Percentiles rank a stretch among this genome's conserved stretches.
These are phyloP conservation scores for Fusarium redolens DNA, from an alignment of 2,329 filamentous ascomycete genomes.

Conservation along the genomic window DNA sequence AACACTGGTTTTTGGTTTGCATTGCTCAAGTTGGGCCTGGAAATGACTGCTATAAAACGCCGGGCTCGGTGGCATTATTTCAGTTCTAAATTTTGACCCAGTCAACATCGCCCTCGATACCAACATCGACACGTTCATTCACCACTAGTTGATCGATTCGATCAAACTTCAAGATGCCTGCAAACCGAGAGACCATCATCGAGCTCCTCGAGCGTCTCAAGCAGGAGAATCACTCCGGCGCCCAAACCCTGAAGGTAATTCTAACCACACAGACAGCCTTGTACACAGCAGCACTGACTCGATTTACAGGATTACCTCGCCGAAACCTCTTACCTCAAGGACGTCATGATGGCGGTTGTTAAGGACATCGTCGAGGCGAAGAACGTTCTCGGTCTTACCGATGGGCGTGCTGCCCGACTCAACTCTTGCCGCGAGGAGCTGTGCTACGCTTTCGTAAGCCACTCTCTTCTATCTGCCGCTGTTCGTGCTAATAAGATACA, in stretches of 20 bases:
- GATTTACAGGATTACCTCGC: conserved; percentile 17
- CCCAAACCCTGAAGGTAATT: conserved; percentile 13
- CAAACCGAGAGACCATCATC: neutral
- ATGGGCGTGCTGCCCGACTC: neutral
- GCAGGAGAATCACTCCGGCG: neutral
- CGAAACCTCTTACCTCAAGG: conserved; percentile 29
- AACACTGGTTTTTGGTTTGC: neutral
- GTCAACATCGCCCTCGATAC: conserved; percentile 9
- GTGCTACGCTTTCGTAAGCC: conserved; percentile 13
- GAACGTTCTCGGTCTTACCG: conserved; percentile 12
- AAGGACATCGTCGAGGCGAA: conserved; percentile 27
- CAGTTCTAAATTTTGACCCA: neutral
- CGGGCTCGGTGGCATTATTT: neutral
- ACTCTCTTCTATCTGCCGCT: too few relatives aligned
- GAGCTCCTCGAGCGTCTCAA: conserved; percentile 16
- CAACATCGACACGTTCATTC: neutral
- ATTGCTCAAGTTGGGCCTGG: neutral
- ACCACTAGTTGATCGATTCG: neutral
- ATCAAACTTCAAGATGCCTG: conserved; percentile 1
- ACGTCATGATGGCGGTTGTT: conserved; percentile 29
- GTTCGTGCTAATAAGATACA: neutral
- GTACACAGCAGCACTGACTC: neutral
- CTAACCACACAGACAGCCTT: rapidly evolving
- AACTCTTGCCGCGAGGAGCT: conserved; percentile 30
- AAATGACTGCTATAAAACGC: neutral